Percentiles rank a stretch among this genome's conserved stretches.
Evolutionary conservation across 2,329 filamentous ascomycete species (phyloP).

Genomic region (Drechslerella stenobrocha): DNA sequence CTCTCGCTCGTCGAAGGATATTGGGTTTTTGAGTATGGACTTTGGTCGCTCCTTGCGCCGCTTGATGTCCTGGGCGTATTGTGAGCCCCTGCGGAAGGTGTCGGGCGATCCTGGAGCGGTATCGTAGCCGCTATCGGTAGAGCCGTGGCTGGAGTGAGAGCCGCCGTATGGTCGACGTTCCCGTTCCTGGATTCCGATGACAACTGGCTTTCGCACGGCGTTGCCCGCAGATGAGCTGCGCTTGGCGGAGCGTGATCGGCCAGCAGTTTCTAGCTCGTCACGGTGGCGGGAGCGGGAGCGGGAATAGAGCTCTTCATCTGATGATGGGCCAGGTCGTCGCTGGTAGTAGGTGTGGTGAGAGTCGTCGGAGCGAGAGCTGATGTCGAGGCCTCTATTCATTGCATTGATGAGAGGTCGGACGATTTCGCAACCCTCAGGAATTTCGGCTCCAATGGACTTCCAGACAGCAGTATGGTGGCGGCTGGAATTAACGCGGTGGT

Average conservation of each 20-base stretch:
- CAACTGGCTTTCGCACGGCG: conserved; percentile 43
- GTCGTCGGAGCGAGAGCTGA: conserved; percentile 37
- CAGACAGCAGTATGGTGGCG: conserved; percentile 31
- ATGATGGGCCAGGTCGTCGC: conserved; percentile 42
- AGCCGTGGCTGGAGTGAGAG: conserved; percentile 42
- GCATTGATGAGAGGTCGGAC: conserved; percentile 44
- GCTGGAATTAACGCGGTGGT: conserved; percentile 23
- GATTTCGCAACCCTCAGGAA: conserved; percentile 46
- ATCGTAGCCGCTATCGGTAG: conserved; percentile 42
- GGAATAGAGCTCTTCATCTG: conserved; percentile 44
- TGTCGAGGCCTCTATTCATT: conserved; percentile 39
- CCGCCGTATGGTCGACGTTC: conserved; percentile 46
- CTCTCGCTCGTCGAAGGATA: conserved; percentile 44
- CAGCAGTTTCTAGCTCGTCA: conserved; percentile 28
- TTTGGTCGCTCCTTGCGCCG: conserved; percentile 45
- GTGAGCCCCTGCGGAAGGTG: conserved; percentile 38
- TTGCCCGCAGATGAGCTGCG: conserved; percentile 45
- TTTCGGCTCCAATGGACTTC: conserved; percentile 47
- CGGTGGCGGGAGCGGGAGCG: conserved; percentile 41
- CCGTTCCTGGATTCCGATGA: conserved; percentile 44
- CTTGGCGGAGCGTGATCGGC: conserved; percentile 38
- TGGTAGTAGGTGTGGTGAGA: conserved; percentile 29
- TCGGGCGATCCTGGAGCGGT: conserved; percentile 42
- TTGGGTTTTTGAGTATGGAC: conserved; percentile 44
- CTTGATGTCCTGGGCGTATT: conserved; percentile 46